phyloP scores from a whole-genome alignment of 768 basidiomycete genomes.

The Cystobasidium ongulense region DNA sequence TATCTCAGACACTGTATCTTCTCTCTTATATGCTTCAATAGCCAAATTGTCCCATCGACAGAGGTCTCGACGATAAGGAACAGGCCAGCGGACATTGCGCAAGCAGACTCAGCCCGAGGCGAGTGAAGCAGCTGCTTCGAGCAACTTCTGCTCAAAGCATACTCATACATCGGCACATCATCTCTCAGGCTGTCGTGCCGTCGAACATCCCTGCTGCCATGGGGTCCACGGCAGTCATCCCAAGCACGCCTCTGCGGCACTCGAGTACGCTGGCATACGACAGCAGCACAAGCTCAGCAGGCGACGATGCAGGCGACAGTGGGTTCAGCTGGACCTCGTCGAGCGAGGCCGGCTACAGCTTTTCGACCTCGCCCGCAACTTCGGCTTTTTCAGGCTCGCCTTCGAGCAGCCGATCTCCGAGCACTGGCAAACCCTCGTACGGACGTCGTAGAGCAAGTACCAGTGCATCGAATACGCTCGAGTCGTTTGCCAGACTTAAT shows the following conservation, averaged over 20 bases:
- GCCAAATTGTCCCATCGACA: neutral
- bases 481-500: neutral
- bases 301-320: neutral
- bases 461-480: neutral
- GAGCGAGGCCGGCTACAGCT: neutral
- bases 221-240: neutral
- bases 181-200: too few species aligned
- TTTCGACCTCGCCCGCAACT: neutral
- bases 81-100: neutral
- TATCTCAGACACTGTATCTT: neutral
- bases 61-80: neutral
- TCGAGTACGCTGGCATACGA: neutral
- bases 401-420: neutral
- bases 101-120: too few species aligned
- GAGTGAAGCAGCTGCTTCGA: too few species aligned
- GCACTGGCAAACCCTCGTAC: neutral
- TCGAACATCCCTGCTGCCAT: too few species aligned
- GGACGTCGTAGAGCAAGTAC: conserved; percentile 1
- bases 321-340: neutral
- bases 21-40: neutral
- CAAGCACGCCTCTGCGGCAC: neutral
- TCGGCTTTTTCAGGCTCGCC: neutral
- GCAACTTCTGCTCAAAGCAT: too few species aligned
- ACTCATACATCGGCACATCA: too few species aligned
- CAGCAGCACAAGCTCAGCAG: neutral